These are phyloP conservation scores for Parafenestella ontariensis DNA, from an alignment of 2,329 filamentous ascomycete genomes.

Conservation along the genomic window DNA sequence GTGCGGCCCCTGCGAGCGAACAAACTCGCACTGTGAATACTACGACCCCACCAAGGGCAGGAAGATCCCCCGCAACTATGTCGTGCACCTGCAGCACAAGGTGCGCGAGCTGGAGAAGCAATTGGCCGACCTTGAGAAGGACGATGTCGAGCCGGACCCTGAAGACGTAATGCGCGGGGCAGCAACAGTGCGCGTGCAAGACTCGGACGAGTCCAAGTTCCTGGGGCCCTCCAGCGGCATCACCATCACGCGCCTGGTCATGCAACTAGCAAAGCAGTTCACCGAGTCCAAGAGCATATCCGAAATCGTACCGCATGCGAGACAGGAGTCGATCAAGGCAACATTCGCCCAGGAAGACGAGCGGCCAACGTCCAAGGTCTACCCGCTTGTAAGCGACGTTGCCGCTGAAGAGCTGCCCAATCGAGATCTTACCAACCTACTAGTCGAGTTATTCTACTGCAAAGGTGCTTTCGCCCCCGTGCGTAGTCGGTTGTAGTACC, in stretches of 20 bases:
- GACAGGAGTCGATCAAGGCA: slow-evolving; percentile 71
- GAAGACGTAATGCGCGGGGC: slow-evolving; percentile 89
- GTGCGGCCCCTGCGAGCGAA: slow-evolving; percentile 91
- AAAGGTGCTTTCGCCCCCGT: slow-evolving; percentile 65
- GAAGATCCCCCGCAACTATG: slow-evolving; percentile 89
- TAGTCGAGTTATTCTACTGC: slow-evolving; percentile 85
- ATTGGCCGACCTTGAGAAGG: slow-evolving; percentile 78
- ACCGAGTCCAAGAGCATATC: slow-evolving; percentile 90
- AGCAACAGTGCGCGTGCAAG: slow-evolving; percentile 82
- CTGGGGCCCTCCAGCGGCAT: slow-evolving; percentile 94
- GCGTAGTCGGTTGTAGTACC: background rate
- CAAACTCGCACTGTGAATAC: slow-evolving; percentile 92
- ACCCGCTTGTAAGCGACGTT: slow-evolving; percentile 86
- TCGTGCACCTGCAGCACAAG: slow-evolving; percentile 87
- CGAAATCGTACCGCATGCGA: slow-evolving; percentile 82
- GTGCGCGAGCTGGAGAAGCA: slow-evolving; percentile 83
- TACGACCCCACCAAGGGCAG: slow-evolving; percentile 87
- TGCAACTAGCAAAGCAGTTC: slow-evolving; percentile 95
- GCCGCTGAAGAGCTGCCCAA: slow-evolving; percentile 79
- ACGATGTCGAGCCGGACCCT: slow-evolving; percentile 71
- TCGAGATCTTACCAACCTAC: slow-evolving; percentile 73
- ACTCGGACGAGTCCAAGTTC: slow-evolving; percentile 87
- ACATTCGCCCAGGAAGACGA: slow-evolving; percentile 70
- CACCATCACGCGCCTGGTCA: slow-evolving; percentile 90
- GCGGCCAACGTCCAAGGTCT: slow-evolving; percentile 78